Evolutionary conservation across 441 rosid species (phyloP).

Genomic region (Brassica hybrid): DNA sequence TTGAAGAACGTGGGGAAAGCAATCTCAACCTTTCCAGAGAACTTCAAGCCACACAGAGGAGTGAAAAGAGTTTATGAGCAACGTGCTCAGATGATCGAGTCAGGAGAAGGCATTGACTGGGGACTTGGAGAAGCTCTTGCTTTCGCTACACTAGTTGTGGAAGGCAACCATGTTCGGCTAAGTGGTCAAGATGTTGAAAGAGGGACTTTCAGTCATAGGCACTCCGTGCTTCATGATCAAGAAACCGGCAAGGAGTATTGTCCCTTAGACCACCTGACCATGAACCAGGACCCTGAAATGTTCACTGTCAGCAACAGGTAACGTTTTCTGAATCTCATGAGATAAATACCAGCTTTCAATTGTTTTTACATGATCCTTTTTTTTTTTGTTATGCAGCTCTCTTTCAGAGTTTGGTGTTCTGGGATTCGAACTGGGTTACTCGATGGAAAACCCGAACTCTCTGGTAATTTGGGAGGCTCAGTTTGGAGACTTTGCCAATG

Average conservation of each 20-base stretch:
- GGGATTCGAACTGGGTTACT: constrained; percentile 95
- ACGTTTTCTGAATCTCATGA: background rate
- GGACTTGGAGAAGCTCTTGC: constrained; percentile 95
- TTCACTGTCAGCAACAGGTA: constrained; percentile 99
- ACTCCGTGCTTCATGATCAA: constrained; percentile 88
- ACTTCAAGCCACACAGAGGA: constrained; percentile 80
- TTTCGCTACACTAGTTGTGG: constrained; percentile 80
- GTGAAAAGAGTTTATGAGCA: constrained; percentile 87
- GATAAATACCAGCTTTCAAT: background rate
- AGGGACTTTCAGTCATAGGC: constrained; percentile 97
- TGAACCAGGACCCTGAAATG: constrained; percentile 91
- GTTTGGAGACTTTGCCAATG: constrained; percentile 93
- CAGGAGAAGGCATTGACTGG: constrained; percentile 94
- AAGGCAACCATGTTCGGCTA: constrained; percentile 97
- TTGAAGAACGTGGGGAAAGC: constrained; percentile 87
- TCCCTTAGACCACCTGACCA: constrained; percentile 78
- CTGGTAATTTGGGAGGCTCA: constrained; percentile 95
- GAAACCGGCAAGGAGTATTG: constrained; percentile 83
- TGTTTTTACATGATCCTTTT: constrained; percentile 3
- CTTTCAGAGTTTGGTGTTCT: constrained; percentile 95
- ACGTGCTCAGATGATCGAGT: constrained; percentile 85
- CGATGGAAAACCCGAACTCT: constrained; percentile 90
- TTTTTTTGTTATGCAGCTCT: constrained; percentile 60
- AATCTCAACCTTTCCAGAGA: constrained; percentile 76
- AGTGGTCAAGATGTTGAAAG: constrained; percentile 99